phyloP scores from a whole-genome alignment of 2,329 filamentous ascomycete genomes.

The Parafenestella ontariensis region DNA sequence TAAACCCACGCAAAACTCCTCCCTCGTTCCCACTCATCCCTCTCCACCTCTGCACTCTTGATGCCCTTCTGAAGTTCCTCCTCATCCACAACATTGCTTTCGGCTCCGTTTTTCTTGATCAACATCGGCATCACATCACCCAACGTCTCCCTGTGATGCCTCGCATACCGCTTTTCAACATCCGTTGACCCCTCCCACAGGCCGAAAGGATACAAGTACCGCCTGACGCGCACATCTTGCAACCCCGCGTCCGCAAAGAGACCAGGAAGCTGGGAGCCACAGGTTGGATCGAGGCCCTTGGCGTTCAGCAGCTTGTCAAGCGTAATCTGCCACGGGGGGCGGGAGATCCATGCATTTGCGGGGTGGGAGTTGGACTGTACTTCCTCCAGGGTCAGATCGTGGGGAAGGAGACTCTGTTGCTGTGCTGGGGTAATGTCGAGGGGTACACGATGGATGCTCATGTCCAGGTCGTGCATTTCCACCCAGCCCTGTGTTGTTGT shows the following conservation, averaged over 20 bases:
- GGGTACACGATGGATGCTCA: too few species aligned
- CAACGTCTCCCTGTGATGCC: background rate
- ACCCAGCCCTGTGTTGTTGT: too few species aligned
- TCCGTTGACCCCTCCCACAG: constrained; percentile 2
- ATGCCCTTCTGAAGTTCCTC: constrained; percentile 1
- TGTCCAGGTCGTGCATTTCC: too few species aligned
- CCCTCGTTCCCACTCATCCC: background rate
- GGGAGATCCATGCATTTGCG: background rate
- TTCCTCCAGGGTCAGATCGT: background rate
- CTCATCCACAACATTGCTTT: background rate
- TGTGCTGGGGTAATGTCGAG: background rate
- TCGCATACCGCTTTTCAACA: constrained; percentile 1
- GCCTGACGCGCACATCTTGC: constrained; percentile 1
- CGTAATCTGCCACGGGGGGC: background rate
- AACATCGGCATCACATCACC: background rate
- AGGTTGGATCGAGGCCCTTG: constrained; percentile 1
- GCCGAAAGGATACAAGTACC: constrained; percentile 7
- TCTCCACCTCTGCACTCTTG: background rate
- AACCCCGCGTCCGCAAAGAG: constrained; percentile 6
- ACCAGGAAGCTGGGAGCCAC: background rate
- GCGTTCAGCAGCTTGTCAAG: background rate
- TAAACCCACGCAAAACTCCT: background rate
- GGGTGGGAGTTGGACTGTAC: background rate
- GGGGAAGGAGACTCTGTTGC: background rate
- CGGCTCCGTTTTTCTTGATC: background rate